A percentile compares a stretch with the other conserved stretches of the same genome.
Evolutionary conservation across 192 early-diverging fungal genomes (phyloP).

Genomic region (Podila clonocystis): DNA sequence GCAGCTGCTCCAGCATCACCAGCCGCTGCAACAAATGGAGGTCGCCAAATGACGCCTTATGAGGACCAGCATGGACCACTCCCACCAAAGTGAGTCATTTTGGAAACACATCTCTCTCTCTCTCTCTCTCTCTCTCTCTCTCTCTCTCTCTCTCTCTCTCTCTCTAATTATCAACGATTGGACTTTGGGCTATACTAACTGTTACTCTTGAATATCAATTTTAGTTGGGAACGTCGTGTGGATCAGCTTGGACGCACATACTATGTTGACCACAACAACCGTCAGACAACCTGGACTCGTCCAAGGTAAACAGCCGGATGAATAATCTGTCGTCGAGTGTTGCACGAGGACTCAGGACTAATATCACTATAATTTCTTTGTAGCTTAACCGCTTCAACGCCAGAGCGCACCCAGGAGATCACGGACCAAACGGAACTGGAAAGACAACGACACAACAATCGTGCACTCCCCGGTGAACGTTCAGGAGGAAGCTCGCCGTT

Average conservation of each 20-base stretch:
- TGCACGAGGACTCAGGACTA: background rate
- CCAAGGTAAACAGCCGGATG: conserved; percentile 33
- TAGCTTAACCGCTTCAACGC: conserved; percentile 33
- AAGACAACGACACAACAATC: conserved; percentile 80
- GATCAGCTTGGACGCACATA: conserved; percentile 94
- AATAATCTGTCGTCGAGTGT: background rate
- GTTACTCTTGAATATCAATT: too few species aligned
- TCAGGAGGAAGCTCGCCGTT: conserved; percentile 42
- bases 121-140: too few species aligned
- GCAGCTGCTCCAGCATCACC: conserved; percentile 18
- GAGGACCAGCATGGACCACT: conserved; percentile 67
- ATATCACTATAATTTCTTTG: background rate
- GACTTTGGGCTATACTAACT: too few species aligned
- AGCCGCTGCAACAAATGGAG: conserved; percentile 19
- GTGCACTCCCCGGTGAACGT: conserved; percentile 78
- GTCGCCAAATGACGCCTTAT: conserved; percentile 40
- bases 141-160: too few species aligned
- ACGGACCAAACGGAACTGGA: conserved; percentile 74
- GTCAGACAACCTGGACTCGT: conserved; percentile 91
- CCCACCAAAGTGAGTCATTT: conserved; percentile 46
- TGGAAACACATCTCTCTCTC: too few species aligned
- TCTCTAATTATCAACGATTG: background rate
- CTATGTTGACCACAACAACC: conserved; percentile 96
- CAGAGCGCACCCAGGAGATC: conserved; percentile 54
- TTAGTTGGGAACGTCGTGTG: conserved; percentile 92